Base-by-base conservation (phyloP, 257 asterid species). In the Voacanga thouarsii region DNA sequence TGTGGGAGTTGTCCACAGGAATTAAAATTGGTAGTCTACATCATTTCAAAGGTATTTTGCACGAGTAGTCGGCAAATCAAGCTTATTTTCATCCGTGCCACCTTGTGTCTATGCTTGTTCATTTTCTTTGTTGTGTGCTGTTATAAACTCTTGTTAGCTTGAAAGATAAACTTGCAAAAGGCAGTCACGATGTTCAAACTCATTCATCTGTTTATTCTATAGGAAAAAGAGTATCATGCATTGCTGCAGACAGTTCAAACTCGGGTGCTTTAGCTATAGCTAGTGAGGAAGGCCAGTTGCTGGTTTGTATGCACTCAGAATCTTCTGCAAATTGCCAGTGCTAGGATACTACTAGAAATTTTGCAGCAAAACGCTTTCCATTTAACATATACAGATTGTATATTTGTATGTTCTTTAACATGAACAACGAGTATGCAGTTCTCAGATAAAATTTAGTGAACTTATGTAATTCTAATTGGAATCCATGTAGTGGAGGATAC, bases 1-100 rank as follows among this genome's bases (percentile, higher is more conserved):
- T 71, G 71, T 96, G 98, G 98, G 98, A 96, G 77, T 79, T 96
- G 79, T 83, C 97, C 16, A 90, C 97, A 12, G 99, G 98, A 83
- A 83, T 12, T 68, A 90, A 83, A 85, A 85, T 89, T 44, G 90
- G 82, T 64, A 91, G 79, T 84, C 79, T 93, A 79, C 95, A 90
- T 84, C 83, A 88, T 75, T 89, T 90, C 77, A 84, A 80, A 88
- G 98, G 97, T 93, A 89, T 41, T 39, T 77, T 69, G 77, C 61
- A 55, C 60, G 55, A 28, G 8, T 18, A 23, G 44, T 55, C 65
- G 8, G 39, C 55, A 43, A 21, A 56, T 28, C 12, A 12, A 12
- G 24, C 49, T 37, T 37, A 18, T 41, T 30, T 75, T 14, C 7
- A 49, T 50, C 14, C 33, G 66, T 0, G 37, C 43, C 12, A 3